Conservation (phyloP, 768 basidiomycete genomes). For the Boletus sensibilis region DNA sequence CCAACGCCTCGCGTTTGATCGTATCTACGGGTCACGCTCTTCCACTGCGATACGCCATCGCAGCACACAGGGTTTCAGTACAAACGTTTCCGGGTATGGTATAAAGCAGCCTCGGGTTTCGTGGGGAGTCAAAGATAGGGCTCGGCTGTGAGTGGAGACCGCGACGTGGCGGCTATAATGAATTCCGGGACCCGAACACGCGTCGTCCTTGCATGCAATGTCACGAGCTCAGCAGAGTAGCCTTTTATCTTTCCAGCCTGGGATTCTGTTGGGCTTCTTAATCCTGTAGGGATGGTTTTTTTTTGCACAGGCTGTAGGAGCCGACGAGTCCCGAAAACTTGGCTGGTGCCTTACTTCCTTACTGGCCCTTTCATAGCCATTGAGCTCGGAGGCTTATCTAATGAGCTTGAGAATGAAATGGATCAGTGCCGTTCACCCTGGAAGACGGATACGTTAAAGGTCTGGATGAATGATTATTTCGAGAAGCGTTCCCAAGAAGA, state of each 20-base stretch:
- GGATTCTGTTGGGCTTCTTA: neutral
- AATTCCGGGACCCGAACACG: slow-evolving; percentile 21
- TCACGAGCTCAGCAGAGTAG: neutral
- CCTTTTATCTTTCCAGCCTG: neutral
- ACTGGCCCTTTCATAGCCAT: slow-evolving; percentile 19
- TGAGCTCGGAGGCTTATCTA: slow-evolving; percentile 34
- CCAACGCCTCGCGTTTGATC: slow-evolving; percentile 6
- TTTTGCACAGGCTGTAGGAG: slow-evolving; percentile 16
- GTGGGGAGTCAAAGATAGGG: slow-evolving; percentile 1
- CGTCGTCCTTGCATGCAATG: neutral
- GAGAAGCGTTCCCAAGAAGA: slow-evolving; percentile 14
- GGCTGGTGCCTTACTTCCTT: neutral
- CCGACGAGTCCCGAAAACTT: slow-evolving; percentile 13
- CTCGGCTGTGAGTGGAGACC: slow-evolving; percentile 8
- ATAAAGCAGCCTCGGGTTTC: slow-evolving; percentile 4
- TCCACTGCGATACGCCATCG: neutral
- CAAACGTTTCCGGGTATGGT: slow-evolving; percentile 3
- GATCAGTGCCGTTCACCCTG: slow-evolving; percentile 4
- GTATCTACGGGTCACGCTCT: neutral
- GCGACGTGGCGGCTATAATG: slow-evolving; percentile 14
- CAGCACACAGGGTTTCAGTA: neutral
- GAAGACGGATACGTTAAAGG: slow-evolving; percentile 17
- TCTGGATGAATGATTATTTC: slow-evolving; percentile 22
- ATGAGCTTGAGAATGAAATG: slow-evolving; percentile 21
- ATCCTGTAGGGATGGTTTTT: slow-evolving; percentile 7